Evolutionary conservation across 768 basidiomycete genomes (phyloP).

Genomic region (Auricularia sp.): DNA sequence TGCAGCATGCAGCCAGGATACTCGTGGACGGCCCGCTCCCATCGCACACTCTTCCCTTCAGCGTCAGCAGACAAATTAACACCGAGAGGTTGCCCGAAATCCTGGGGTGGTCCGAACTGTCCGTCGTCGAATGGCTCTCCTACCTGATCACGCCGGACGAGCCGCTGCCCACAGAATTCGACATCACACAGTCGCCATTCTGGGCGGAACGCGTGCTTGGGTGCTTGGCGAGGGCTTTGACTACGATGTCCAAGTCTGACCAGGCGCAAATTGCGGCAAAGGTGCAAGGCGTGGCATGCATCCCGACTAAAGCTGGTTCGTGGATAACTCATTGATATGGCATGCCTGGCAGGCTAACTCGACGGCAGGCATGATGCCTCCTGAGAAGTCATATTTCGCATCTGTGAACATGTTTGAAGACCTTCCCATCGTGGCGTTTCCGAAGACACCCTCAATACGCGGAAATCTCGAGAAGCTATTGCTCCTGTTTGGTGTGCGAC

Average conservation of each 20-base stretch:
- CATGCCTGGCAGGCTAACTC: too few species aligned
- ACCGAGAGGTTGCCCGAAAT: slow-evolving; percentile 36
- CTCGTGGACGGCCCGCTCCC: slow-evolving; percentile 74
- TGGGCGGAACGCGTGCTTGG: slow-evolving; percentile 78
- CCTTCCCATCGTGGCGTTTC: slow-evolving; percentile 65
- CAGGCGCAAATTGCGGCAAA: slow-evolving; percentile 41
- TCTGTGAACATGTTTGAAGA: slow-evolving; percentile 86
- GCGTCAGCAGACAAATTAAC: slow-evolving; percentile 51
- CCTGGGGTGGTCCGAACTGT: slow-evolving; percentile 76
- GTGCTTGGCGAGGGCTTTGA: slow-evolving; percentile 64
- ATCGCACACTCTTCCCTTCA: slow-evolving; percentile 55
- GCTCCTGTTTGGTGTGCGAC: slow-evolving; percentile 69
- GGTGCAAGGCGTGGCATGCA: slow-evolving; percentile 44
- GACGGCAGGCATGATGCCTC: slow-evolving; percentile 51
- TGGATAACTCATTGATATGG: too few species aligned
- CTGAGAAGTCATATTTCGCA: slow-evolving; percentile 71
- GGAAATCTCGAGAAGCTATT: slow-evolving; percentile 64
- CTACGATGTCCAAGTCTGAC: slow-evolving; percentile 39
- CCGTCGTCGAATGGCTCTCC: slow-evolving; percentile 63
- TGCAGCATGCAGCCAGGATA: slow-evolving; percentile 38
- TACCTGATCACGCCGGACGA: slow-evolving; percentile 44
- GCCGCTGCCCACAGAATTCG: slow-evolving; percentile 38
- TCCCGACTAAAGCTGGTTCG: slow-evolving; percentile 45
- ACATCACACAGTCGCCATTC: slow-evolving; percentile 51
- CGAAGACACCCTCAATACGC: slow-evolving; percentile 55